phyloP scores from a whole-genome alignment of 257 asterid species.

The Coffea eugenioides region DNA sequence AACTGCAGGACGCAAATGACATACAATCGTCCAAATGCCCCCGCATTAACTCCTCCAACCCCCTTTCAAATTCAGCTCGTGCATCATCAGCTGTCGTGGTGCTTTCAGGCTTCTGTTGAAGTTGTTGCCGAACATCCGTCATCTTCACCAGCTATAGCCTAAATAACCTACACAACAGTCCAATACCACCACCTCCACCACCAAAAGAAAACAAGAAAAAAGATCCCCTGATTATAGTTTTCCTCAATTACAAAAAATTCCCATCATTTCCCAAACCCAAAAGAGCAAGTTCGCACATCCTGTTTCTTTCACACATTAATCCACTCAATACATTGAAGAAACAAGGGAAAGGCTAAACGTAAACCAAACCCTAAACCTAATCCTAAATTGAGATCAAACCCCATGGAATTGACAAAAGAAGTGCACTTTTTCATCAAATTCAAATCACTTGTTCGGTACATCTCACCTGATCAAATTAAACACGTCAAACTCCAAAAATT shows the following conservation, averaged over 20 bases:
- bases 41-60: slow-evolving; percentile 81
- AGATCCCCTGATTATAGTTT: slow-evolving; percentile 16
- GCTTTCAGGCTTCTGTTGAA: slow-evolving; percentile 91
- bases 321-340: slow-evolving; percentile 34
- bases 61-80: slow-evolving; percentile 79
- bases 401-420: slow-evolving; percentile 23
- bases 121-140: slow-evolving; percentile 73
- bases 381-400: slow-evolving; percentile 28
- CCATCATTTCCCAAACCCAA: slow-evolving; percentile 31
- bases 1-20: slow-evolving; percentile 89
- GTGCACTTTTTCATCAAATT: slow-evolving; percentile 26
- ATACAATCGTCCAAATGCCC: slow-evolving; percentile 88
- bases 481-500: slow-evolving; percentile 15
- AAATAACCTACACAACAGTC: slow-evolving; percentile 26
- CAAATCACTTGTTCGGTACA: slow-evolving; percentile 41
- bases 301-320: slow-evolving; percentile 28
- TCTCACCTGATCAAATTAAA: slow-evolving; percentile 60
- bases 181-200: slow-evolving; percentile 14
- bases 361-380: slow-evolving; percentile 34
- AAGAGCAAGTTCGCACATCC: background rate
- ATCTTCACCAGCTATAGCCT: slow-evolving; percentile 45
- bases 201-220: background rate
- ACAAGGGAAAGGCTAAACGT: slow-evolving; percentile 41
- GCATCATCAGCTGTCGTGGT: slow-evolving; percentile 52
- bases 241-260: slow-evolving; percentile 16